Conservation (phyloP, 2,329 filamentous ascomycete species). For the Graphilbum fragrans region DNA sequence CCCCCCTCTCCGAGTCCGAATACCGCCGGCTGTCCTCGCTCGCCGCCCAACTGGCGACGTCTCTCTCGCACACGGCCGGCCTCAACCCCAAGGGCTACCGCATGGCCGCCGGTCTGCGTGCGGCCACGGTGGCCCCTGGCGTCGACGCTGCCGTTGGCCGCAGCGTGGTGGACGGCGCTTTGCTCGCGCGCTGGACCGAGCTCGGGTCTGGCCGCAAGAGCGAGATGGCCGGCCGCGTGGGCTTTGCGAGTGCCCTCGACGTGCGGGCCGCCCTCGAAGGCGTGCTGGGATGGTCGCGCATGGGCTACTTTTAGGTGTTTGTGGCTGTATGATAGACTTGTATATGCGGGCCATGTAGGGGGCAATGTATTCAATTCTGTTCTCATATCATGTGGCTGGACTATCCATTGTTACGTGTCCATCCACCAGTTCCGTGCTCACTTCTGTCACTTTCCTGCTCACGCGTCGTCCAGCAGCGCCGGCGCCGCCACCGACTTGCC, state of each 20-base stretch:
- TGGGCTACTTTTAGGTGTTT: conserved; percentile 35
- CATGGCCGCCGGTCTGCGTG: conserved; percentile 32
- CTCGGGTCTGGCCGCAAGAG: conserved; percentile 56
- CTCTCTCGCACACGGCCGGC: conserved; percentile 63
- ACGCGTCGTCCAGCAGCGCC: conserved; percentile 30
- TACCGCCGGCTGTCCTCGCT: conserved; percentile 79
- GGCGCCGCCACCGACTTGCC: conserved; percentile 41
- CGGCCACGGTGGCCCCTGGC: conserved; percentile 25
- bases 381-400: not conserved
- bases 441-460: too few species aligned
- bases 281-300: conserved; percentile 48
- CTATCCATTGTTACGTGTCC: too few species aligned
- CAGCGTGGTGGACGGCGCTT: conserved; percentile 65
- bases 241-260: conserved; percentile 50
- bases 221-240: conserved; percentile 66
- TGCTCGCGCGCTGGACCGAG: conserved; percentile 66
- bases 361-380: not conserved
- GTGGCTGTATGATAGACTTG: not conserved
- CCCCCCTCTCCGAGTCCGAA: conserved; percentile 62
- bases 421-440: too few species aligned
- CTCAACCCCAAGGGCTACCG: conserved; percentile 78
- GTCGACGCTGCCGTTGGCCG: conserved; percentile 49
- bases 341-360: not conserved
- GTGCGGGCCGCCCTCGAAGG: conserved; percentile 58
- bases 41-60: conserved; percentile 65